Conservation (phyloP, 768 basidiomycete species). For the Leucocoprinus leucothites region DNA sequence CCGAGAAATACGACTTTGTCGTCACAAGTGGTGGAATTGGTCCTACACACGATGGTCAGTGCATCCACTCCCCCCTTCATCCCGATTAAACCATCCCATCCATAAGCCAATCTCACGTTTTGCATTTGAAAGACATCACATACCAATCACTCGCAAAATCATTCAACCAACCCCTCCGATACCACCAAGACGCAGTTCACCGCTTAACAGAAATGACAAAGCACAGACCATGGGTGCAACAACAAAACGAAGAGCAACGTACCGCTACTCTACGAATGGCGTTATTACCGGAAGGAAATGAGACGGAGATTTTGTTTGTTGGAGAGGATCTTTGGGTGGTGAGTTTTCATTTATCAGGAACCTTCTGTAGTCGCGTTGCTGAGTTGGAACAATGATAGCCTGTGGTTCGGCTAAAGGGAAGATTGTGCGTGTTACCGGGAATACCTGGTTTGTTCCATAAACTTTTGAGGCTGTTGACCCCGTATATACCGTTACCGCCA, state of each 20-base stretch:
- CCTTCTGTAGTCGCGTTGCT: neutral
- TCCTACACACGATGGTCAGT: conserved; percentile 82
- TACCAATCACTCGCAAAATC: conserved; percentile 86
- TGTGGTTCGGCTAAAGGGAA: conserved; percentile 80
- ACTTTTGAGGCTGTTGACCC: conserved; percentile 71
- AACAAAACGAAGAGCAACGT: conserved; percentile 72
- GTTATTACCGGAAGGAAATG: conserved; percentile 61
- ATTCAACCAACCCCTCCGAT: conserved; percentile 66
- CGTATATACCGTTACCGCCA: conserved; percentile 79
- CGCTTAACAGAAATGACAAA: conserved; percentile 67
- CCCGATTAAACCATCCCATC: no score
- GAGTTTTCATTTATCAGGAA: conserved; percentile 23
- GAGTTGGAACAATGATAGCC: conserved; percentile 45
- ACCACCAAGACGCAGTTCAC: conserved; percentile 74
- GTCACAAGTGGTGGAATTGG: conserved; percentile 91
- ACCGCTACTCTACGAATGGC: conserved; percentile 87
- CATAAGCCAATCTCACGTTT: neutral
- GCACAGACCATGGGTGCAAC: conserved; percentile 50
- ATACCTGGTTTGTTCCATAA: conserved; percentile 83
- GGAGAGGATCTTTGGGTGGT: conserved; percentile 85
- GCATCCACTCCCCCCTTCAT: neutral
- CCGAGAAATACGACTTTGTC: conserved; percentile 82
- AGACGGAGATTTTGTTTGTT: conserved; percentile 78
- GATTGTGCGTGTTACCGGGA: conserved; percentile 89
- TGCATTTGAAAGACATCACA: conserved; percentile 65